Percentiles rank a stretch among this genome's conserved stretches.
Evolutionary conservation across 306 rosid species (phyloP).

Genomic region (Lagenaria siceraria): DNA sequence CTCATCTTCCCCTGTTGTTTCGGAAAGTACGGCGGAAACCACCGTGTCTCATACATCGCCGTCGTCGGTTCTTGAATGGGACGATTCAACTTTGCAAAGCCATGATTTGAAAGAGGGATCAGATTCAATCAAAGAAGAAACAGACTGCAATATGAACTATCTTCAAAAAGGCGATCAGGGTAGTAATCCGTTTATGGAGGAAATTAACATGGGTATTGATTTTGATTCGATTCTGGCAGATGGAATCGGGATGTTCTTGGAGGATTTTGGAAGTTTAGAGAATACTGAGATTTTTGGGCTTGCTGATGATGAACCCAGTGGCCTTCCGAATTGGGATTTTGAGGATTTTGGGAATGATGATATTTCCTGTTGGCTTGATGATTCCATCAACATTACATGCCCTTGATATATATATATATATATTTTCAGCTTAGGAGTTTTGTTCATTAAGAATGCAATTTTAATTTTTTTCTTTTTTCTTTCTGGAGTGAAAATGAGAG

Average conservation of each 20-base stretch:
- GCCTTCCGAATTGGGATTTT: slow-evolving; percentile 68
- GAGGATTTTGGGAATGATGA: slow-evolving; percentile 49
- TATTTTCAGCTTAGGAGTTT: slow-evolving; percentile 18
- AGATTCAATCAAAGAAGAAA: slow-evolving; percentile 16
- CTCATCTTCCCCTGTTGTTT: neutral
- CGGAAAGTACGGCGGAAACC: slow-evolving; percentile 21
- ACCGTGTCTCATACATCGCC: slow-evolving; percentile 39
- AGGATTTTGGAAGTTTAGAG: slow-evolving; percentile 16
- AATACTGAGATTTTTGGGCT: slow-evolving; percentile 30
- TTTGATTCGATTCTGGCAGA: slow-evolving; percentile 22
- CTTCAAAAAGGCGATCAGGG: slow-evolving; percentile 12
- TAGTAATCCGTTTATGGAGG: slow-evolving; percentile 11
- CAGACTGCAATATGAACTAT: slow-evolving; percentile 15
- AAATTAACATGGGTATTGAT: slow-evolving; percentile 12
- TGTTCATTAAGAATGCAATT: neutral
- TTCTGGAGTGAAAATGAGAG: neutral
- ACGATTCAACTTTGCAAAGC: slow-evolving; percentile 25
- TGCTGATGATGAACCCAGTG: slow-evolving; percentile 28
- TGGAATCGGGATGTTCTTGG: slow-evolving; percentile 24
- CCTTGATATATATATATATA: too few relatives aligned
- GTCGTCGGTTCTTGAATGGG: slow-evolving; percentile 48
- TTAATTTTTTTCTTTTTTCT: neutral
- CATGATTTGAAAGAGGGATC: neutral
- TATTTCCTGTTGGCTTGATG: slow-evolving; percentile 53
- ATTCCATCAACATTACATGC: slow-evolving; percentile 47